Evolutionary conservation across 805 yeast genomes (phyloP), one percentile per base, ranked within the genome.

Genomic region (Candida nanaspora): DNA sequence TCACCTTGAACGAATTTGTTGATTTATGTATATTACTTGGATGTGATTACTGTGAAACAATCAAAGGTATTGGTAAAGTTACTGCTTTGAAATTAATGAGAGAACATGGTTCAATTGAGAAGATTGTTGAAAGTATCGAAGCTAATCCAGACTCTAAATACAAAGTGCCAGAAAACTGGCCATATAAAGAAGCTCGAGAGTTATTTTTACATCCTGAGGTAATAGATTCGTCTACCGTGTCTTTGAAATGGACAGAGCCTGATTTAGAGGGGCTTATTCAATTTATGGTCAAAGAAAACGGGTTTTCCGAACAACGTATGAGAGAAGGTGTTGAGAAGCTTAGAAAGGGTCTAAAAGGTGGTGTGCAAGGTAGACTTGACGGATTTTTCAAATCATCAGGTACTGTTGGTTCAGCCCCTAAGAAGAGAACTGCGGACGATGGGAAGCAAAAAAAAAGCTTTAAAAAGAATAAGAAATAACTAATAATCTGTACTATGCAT

Each of bases 11-110:
- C 20, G 82, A 86, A 43, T 93, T 93, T 60, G 76, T 93, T 37
- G 99, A 93, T 59, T 64, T 93, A 51, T 89, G 98, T 66, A 91
- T 93, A 33, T 69, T 93, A 53, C 66, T 93, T 36, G 99, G 99
- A 1, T 93, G 98, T 63, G 99, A 93, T 66, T 93, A 93, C 62
- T 87, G 96, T 65, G 97, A 91, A 48, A 85, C 96, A 4, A 89
- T 93, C 43, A 78, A 78, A 52, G 98, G 98, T 20, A 82, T 93
- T 45, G 99, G 99, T 8, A 98, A 98, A 1, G 93, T 85, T 2
- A 91, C 96, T 1, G 98, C 97, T 0, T 69, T 75, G 47, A 91
- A 93, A 55, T 70, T 93, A 45, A 86, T 93, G 46, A 82, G 80
- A 56, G 96, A 91, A 55, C 88, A 86, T 59, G 80, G 83, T 1